phyloP scores from a whole-genome alignment of 2,329 filamentous ascomycete genomes.

The Stachybotrys elegans region DNA sequence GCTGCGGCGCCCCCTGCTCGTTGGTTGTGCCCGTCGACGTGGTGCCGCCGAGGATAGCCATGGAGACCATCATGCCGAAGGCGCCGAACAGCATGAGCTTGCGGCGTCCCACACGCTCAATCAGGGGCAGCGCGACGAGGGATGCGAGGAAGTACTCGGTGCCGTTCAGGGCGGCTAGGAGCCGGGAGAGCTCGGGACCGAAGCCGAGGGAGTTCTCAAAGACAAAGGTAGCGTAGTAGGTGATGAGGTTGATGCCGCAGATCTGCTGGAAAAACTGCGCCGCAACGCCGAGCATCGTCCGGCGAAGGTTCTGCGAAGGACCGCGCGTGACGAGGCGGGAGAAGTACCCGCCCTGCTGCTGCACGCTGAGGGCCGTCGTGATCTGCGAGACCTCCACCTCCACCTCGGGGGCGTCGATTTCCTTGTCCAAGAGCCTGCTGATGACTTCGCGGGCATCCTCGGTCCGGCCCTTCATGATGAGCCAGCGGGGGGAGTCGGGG shows the following conservation, averaged over 20 bases:
- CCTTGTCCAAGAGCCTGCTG: slow-evolving; percentile 10
- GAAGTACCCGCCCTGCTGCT: slow-evolving; percentile 17
- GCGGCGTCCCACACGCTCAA: slow-evolving; percentile 52
- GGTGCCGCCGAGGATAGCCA: slow-evolving; percentile 47
- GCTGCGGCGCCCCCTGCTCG: slow-evolving; percentile 18
- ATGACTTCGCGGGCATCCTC: slow-evolving; percentile 19
- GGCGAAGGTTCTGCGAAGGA: slow-evolving; percentile 34
- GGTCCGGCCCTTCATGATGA: slow-evolving; percentile 32
- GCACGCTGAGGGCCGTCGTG: slow-evolving; percentile 17
- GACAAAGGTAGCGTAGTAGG: slow-evolving; percentile 12
- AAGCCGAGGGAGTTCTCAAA: slow-evolving; percentile 40
- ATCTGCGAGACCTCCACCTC: slow-evolving; percentile 1
- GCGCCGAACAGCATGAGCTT: slow-evolving; percentile 60
- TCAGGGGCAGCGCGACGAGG: slow-evolving; percentile 31
- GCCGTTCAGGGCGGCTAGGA: slow-evolving; percentile 49
- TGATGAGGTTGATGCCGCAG: slow-evolving; percentile 27
- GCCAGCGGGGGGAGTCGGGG: slow-evolving; percentile 38
- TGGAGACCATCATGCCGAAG: slow-evolving; percentile 58
- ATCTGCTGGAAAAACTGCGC: slow-evolving; percentile 23
- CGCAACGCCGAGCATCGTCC: slow-evolving; percentile 26
- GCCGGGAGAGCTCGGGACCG: slow-evolving; percentile 41
- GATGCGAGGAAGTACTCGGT: slow-evolving; percentile 36
- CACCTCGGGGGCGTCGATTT: neutral
- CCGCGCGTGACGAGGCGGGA: slow-evolving; percentile 35
- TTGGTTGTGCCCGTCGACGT: slow-evolving; percentile 22